A percentile compares a stretch with the other conserved stretches of the same genome.
Evolutionary conservation across 1,284 basidiomycete species (phyloP).

Genomic region (Microbotryum scabiosae): DNA sequence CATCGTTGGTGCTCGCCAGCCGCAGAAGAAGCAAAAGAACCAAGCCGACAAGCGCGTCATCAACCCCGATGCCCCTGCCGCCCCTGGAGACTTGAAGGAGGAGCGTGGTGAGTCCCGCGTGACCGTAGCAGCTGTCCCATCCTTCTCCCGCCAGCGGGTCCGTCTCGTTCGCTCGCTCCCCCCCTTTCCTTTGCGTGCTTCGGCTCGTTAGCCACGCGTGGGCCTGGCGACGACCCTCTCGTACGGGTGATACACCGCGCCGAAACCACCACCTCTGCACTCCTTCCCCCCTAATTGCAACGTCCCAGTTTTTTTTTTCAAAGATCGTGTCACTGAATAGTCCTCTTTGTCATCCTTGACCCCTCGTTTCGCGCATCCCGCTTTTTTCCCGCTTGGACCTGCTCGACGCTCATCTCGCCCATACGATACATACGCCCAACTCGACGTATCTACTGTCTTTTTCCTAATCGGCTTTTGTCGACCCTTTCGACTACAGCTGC

Average conservation of each 20-base stretch:
- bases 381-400: neutral
- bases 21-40: slow-evolving; percentile 7
- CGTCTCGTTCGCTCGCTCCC: neutral
- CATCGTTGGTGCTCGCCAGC: slow-evolving; percentile 6
- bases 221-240: neutral
- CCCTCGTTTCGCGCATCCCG: neutral
- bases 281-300: neutral
- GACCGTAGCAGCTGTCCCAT: neutral
- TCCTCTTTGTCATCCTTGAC: neutral
- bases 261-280: neutral
- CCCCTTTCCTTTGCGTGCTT: neutral
- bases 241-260: neutral
- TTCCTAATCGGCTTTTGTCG: neutral
- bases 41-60: slow-evolving; percentile 13
- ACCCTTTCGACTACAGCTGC: slow-evolving; percentile 7
- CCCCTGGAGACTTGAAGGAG: slow-evolving; percentile 26
- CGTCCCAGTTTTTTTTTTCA: too few relatives aligned
- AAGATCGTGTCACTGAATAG: too few relatives aligned
- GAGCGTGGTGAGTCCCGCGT: slow-evolving; percentile 24
- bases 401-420: too few relatives aligned
- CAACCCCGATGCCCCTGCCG: slow-evolving; percentile 25
- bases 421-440: neutral
- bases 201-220: neutral
- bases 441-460: neutral
- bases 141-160: too few relatives aligned